Evolutionary conservation across 345 rosid genomes (phyloP).

Genomic region (Schrenkiella parvula): DNA sequence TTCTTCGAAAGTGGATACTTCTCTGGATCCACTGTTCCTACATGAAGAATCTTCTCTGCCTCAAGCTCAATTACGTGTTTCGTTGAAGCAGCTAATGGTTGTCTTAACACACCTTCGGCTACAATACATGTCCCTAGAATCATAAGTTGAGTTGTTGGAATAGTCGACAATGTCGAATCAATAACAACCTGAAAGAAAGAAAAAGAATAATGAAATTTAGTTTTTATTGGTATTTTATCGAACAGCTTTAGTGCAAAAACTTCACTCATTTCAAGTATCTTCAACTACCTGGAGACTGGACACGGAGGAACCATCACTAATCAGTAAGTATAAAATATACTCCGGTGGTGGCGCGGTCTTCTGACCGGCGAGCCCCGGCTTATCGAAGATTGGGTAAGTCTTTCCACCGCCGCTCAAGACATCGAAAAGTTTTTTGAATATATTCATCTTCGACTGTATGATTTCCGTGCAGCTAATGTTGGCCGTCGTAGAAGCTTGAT

Average conservation of each 20-base stretch:
- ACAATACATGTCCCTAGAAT: slow-evolving; percentile 67
- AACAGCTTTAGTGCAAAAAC: not conserved
- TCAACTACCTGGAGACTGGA: slow-evolving; percentile 50
- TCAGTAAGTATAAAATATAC: slow-evolving; percentile 34
- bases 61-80: slow-evolving; percentile 55
- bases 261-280: not conserved
- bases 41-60: slow-evolving; percentile 63
- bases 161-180: slow-evolving; percentile 44
- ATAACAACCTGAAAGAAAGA: slow-evolving; percentile 50
- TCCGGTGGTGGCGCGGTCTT: slow-evolving; percentile 33
- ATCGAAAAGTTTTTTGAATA: slow-evolving; percentile 54
- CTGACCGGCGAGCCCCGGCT: slow-evolving; percentile 34
- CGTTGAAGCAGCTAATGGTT: slow-evolving; percentile 20
- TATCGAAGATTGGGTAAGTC: slow-evolving; percentile 36
- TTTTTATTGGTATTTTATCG: slow-evolving; percentile 11
- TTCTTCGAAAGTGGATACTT: slow-evolving; percentile 64
- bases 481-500: slow-evolving; percentile 3
- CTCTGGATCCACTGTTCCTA: slow-evolving; percentile 64
- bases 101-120: slow-evolving; percentile 56
- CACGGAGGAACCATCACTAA: slow-evolving; percentile 79
- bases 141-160: slow-evolving; percentile 43
- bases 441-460: slow-evolving; percentile 57
- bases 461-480: slow-evolving; percentile 57
- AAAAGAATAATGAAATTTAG: not conserved
- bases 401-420: slow-evolving; percentile 50